Evolutionary conservation across 208 protist species (phyloP), one percentile per base, ranked within the genome.

Genomic region (Acanthamoeba triangularis): DNA sequence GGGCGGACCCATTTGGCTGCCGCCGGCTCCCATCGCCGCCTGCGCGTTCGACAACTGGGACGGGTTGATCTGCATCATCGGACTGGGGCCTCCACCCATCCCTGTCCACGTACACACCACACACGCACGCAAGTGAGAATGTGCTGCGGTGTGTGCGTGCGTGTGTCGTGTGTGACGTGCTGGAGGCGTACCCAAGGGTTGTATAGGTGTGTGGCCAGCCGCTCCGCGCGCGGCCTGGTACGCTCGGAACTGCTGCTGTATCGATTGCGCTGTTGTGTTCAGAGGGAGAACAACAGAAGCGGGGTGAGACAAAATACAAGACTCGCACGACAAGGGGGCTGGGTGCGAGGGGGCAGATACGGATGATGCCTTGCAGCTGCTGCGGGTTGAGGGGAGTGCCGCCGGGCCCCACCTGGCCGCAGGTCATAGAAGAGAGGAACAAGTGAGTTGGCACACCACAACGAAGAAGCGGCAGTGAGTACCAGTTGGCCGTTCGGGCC

Each of bases 51-150:
- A 74, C 67, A 74, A 37, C 33, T 74, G 67, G 23, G 67, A 74
- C 28, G 67, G 67, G 33, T 74, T 74, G 67, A 74, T 74, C 33
- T 74, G n/a, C n/a, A 74, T 74, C n/a, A 74, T 37, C n/a, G 59
- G 59, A 16, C 59, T 63, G 49, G 59, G 59, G 10, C 59, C 59
- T 63, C n/a, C n/a, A n/a, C 5, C 59, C 18, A 16, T 28, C 10
- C 59, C 59, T 63, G 49, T 11, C 18, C 59, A 63, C 59, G 10
- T 23, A 4, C 59, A 28, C 59, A 28, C 59, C 59, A n/a, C 59
- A 7, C 18, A 16, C 59, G 11, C 59, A 16, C 10, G 59, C 59
- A 23, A 16, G 3, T n/a, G 59, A 16, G 18, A 59, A 18, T 16
- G 52, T 16, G 52, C 11, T 28, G 6, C 49, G 49, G 49, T 11